Conservation (phyloP, 306 rosid genomes). For the Quercus suber region DNA sequence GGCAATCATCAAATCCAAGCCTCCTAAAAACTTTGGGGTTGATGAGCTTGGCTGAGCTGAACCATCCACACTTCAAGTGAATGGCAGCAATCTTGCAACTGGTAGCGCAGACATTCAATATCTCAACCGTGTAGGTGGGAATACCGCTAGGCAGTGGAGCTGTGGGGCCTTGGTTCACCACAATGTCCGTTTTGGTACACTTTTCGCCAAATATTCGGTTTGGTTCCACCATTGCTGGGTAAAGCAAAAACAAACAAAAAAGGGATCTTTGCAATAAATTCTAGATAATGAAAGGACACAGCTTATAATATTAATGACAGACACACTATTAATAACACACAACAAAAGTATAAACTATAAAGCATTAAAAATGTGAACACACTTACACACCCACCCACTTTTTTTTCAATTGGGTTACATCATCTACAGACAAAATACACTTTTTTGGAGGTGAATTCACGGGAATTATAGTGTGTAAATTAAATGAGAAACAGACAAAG, state of each 20-base stretch:
- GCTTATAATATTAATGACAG: too few species aligned
- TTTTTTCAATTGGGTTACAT: background rate
- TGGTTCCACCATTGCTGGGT: slow-evolving; percentile 36
- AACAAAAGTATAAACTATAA: background rate
- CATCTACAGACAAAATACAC: slow-evolving; percentile 30
- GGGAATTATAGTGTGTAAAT: slow-evolving; percentile 11
- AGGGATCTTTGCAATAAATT: background rate
- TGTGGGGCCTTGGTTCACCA: slow-evolving; percentile 79
- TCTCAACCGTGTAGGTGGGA: slow-evolving; percentile 79
- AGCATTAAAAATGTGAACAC: slow-evolving; percentile 12
- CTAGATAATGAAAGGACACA: background rate
- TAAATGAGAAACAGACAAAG: background rate
- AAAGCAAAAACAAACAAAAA: slow-evolving; percentile 5
- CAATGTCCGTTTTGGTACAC: slow-evolving; percentile 59
- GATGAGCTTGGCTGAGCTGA: slow-evolving; percentile 78
- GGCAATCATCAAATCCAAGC: slow-evolving; percentile 70
- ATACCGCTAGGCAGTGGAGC: slow-evolving; percentile 77
- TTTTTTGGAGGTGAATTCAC: slow-evolving; percentile 34
- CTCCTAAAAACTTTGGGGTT: slow-evolving; percentile 85
- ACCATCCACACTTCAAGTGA: slow-evolving; percentile 85
- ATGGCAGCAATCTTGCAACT: slow-evolving; percentile 71
- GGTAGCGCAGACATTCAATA: slow-evolving; percentile 59
- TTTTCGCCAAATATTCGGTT: slow-evolving; percentile 75
- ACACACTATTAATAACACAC: background rate
- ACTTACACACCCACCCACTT: background rate